These are phyloP conservation scores for Dictyostelium intermedium DNA, from an alignment of 78 protist genomes.

Conservation along the genomic window DNA sequence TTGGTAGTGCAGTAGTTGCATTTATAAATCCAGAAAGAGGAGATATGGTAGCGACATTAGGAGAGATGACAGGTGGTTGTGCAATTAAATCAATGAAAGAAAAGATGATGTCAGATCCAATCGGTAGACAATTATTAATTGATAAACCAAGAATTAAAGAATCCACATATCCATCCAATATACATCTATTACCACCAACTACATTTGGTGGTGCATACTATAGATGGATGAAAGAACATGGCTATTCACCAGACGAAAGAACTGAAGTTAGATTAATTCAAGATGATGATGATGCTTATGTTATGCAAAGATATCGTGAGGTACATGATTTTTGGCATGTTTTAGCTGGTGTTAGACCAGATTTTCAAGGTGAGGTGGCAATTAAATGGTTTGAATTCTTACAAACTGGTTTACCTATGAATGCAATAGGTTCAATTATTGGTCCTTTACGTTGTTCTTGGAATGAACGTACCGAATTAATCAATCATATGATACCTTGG, in stretches of 20 bases:
- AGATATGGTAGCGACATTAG: slow-evolving; percentile 73
- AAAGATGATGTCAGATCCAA: slow-evolving; percentile 47
- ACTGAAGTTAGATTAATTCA: slow-evolving; percentile 82
- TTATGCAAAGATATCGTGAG: slow-evolving; percentile 87
- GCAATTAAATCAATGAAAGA: slow-evolving; percentile 33
- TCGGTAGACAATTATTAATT: slow-evolving; percentile 21
- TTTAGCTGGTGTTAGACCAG: slow-evolving; percentile 59
- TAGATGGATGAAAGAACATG: slow-evolving; percentile 46
- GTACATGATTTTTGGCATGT: slow-evolving; percentile 90
- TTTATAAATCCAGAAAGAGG: slow-evolving; percentile 60
- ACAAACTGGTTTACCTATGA: slow-evolving; percentile 80
- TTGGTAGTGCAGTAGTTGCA: slow-evolving; percentile 58
- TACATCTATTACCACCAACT: slow-evolving; percentile 51
- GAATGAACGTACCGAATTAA: not conserved
- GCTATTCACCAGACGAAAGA: slow-evolving; percentile 77
- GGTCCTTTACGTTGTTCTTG: slow-evolving; percentile 57
- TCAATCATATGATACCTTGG: slow-evolving; percentile 69
- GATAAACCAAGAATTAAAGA: slow-evolving; percentile 38
- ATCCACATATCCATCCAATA: slow-evolving; percentile 5
- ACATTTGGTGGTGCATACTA: slow-evolving; percentile 86
- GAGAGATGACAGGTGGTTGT: slow-evolving; percentile 70
- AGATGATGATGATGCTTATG: slow-evolving; percentile 88
- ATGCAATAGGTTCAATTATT: slow-evolving; percentile 33
- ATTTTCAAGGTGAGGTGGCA: slow-evolving; percentile 83
- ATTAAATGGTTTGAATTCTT: slow-evolving; percentile 85